Base-by-base conservation (phyloP, 208 protist genomes). In the Angomonas ambiguus region DNA sequence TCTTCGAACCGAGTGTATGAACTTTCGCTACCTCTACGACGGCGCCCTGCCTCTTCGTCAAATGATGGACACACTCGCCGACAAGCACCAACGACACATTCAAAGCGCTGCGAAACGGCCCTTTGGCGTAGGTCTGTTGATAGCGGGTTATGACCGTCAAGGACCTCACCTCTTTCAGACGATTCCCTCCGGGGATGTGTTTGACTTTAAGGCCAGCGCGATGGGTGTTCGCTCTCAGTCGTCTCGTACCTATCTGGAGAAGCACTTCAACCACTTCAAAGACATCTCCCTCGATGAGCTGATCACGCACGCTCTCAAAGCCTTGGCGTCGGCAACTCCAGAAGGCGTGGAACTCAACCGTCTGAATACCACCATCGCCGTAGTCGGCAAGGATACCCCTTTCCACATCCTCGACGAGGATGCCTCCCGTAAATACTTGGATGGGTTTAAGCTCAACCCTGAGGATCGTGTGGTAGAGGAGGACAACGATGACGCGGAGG, bases 211-310 rank as follows among this genome's bases (percentile, higher is more conserved):
- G 74, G 95, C 97, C 25, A 96, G 97, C 48, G 98, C 98, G 16
- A 99, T 99, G 84, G 99, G 99, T 30, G 90, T 98, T n/a, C 93
- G 98, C 67, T 98, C 97, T 6, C 98, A 99, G 86, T 92, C 95
- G 0, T 94, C 97, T 16, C 91, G 93, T 42, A 99, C 98, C 8
- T 99, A 99, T 75, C 88, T 99, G n/a, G 99, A 99, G 79, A 97
- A 95, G 69, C 79, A 99, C 78, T 99, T 98, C 71, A 78, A 93
- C 33, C 60, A 60, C 42, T 99, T 99, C 70, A 68, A 74, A 22
- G 74, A 91, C 38, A 88, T 90, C 72, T 81, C 77, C 28, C 51
- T 92, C 6, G 83, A 98, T 33, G 87, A 91, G 51, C 86, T 99
- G n/a, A 87, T 99, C 16, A 73, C 69, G 31, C 96, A 98, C 64